These are phyloP conservation scores for Chrysopogon serrulatus DNA, from an alignment of 176 grass and related monocot species.

Conservation along the genomic window DNA sequence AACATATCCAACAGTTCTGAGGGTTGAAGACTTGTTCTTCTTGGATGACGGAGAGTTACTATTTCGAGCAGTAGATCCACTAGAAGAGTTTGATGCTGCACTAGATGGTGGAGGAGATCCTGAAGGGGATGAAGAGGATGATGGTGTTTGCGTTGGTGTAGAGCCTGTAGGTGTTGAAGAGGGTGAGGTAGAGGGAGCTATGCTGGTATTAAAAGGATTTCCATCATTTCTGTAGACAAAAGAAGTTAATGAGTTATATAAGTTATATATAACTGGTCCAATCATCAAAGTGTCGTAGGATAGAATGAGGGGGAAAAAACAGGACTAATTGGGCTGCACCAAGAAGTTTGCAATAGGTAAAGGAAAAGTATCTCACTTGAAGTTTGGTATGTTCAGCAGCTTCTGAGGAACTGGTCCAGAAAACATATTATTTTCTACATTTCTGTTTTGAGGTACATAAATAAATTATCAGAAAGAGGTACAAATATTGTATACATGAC, in stretches of 20 bases:
- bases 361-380: conserved; percentile 59
- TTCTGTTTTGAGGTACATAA: conserved; percentile 52
- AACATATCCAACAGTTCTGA: conserved; percentile 86
- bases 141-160: conserved; percentile 49
- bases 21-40: conserved; percentile 64
- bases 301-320: background rate
- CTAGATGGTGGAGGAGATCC: conserved; percentile 27
- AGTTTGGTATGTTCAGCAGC: conserved; percentile 75
- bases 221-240: conserved; percentile 81
- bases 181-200: conserved; percentile 52
- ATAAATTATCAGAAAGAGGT: conserved; percentile 26
- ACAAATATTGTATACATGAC: conserved; percentile 3
- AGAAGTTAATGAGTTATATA: conserved; percentile 3
- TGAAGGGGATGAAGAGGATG: conserved; percentile 46
- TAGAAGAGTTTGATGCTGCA: conserved; percentile 17
- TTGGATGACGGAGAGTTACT: conserved; percentile 36
- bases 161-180: conserved; percentile 39
- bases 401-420: conserved; percentile 79
- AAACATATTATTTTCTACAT: conserved; percentile 93
- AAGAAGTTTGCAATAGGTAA: conserved; percentile 5
- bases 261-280: background rate
- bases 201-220: conserved; percentile 86
- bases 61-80: conserved; percentile 49
- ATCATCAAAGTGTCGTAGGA: background rate
- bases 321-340: background rate